These are phyloP conservation scores for Terfezia claveryi DNA, from an alignment of 495 filamentous ascomycete genomes.

Conservation along the genomic window DNA sequence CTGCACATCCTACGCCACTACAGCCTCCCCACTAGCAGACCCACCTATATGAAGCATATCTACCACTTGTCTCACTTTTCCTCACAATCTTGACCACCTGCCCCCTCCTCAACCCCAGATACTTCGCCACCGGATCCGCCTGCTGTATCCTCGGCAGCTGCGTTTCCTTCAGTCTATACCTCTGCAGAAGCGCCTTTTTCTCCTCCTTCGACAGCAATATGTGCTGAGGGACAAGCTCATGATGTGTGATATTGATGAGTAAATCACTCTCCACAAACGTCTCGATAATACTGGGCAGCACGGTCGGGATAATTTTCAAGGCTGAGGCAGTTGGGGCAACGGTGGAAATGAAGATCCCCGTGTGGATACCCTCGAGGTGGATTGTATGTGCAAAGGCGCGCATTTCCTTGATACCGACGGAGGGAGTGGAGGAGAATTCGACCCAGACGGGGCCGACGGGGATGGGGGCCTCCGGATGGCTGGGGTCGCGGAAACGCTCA, in stretches of 20 bases:
- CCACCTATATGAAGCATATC: slow-evolving; percentile 49
- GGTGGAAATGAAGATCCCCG: slow-evolving; percentile 68
- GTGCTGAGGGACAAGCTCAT: slow-evolving; percentile 90
- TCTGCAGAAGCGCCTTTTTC: slow-evolving; percentile 56
- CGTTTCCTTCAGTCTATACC: slow-evolving; percentile 90
- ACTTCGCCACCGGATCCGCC: slow-evolving; percentile 78
- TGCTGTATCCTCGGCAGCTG: slow-evolving; percentile 82
- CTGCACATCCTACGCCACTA: background rate
- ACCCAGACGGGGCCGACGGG: slow-evolving; percentile 81
- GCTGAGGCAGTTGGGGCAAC: slow-evolving; percentile 65
- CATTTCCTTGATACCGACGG: slow-evolving; percentile 76
- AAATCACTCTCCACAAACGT: slow-evolving; percentile 88
- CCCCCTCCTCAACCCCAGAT: slow-evolving; percentile 72
- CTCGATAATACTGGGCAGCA: slow-evolving; percentile 57
- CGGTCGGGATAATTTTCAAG: slow-evolving; percentile 54
- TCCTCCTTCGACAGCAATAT: slow-evolving; percentile 75
- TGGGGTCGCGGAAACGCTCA: slow-evolving; percentile 45
- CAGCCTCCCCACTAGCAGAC: slow-evolving; percentile 2
- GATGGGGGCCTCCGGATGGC: slow-evolving; percentile 35
- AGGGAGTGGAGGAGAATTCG: slow-evolving; percentile 59
- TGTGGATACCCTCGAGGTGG: slow-evolving; percentile 52
- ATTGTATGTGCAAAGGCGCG: slow-evolving; percentile 69
- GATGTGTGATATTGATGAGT: slow-evolving; percentile 92
- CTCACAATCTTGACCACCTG: slow-evolving; percentile 98
- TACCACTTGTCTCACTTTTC: slow-evolving; percentile 51